phyloP scores from a whole-genome alignment of 305 asterid genomes.

The Solanum hybrid region DNA sequence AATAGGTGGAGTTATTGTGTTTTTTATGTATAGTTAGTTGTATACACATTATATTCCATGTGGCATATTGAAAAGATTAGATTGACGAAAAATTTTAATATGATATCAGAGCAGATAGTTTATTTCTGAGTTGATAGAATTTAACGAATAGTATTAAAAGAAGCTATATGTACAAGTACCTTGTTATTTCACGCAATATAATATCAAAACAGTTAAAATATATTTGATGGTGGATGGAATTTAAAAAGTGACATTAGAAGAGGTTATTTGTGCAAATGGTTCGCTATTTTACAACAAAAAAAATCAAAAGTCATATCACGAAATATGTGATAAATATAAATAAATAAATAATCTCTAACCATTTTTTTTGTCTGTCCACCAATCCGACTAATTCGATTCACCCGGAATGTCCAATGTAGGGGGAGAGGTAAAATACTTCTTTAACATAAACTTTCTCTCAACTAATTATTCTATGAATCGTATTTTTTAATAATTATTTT shows the following conservation, averaged over 20 bases:
- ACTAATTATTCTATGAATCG: not conserved
- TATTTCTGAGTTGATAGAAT: not conserved
- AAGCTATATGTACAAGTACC: not conserved
- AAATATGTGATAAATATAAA: not conserved
- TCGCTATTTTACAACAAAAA: not conserved
- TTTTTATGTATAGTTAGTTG: not conserved
- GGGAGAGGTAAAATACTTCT: too few species aligned
- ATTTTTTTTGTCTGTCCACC: not conserved
- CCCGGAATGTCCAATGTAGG: rapidly evolving
- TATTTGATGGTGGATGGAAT: not conserved
- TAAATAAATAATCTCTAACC: not conserved
- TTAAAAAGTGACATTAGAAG: too few species aligned
- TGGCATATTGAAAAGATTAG: conserved; percentile 2
- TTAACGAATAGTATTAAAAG: too few species aligned
- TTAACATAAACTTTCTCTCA: not conserved
- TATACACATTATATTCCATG: not conserved
- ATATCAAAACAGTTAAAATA: not conserved
- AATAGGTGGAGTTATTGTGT: conserved; percentile 18
- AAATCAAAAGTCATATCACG: not conserved
- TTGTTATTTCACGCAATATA: not conserved
- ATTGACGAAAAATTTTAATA: not conserved
- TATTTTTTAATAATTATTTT: not conserved
- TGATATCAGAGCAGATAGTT: not conserved
- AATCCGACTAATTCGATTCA: not conserved
- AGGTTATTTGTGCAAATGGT: not conserved